phyloP scores from a whole-genome alignment of 208 protist species.

The Endotrypanum monterogeii region DNA sequence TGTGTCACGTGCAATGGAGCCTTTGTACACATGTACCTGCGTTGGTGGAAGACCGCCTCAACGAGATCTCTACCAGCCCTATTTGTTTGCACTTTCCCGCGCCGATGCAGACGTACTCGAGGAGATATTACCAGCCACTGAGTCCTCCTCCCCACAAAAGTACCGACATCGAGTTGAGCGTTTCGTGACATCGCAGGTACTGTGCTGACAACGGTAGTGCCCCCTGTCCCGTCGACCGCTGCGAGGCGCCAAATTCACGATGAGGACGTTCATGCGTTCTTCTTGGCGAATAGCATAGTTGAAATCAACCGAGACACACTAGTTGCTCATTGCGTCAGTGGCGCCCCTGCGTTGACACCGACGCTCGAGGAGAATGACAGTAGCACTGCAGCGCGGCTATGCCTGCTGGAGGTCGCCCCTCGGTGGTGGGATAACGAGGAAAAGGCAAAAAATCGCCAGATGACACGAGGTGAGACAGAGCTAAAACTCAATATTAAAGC shows the following conservation, averaged over 20 bases:
- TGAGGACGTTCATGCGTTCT: constrained; percentile 24
- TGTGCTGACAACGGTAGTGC: neutral
- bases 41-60: neutral
- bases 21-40: neutral
- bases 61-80: neutral
- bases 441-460: neutral
- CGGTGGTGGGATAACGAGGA: constrained; percentile 10
- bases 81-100: constrained; percentile 2
- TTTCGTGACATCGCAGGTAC: neutral
- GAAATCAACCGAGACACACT: constrained; percentile 6
- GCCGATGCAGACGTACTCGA: neutral
- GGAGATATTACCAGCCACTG: neutral
- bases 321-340: neutral
- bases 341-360: neutral
- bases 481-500: constrained; percentile 20
- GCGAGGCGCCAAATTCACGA: neutral
- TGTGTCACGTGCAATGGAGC: neutral
- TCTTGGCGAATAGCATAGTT: constrained; percentile 2
- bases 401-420: constrained; percentile 15
- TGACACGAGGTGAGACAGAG: constrained; percentile 7
- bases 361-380: neutral
- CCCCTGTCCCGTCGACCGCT: neutral
- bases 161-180: neutral
- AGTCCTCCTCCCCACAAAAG: neutral
- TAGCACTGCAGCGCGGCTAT: neutral